These are phyloP conservation scores for Leccinum barrowsii DNA, from an alignment of 768 basidiomycete genomes.

Conservation along the genomic window DNA sequence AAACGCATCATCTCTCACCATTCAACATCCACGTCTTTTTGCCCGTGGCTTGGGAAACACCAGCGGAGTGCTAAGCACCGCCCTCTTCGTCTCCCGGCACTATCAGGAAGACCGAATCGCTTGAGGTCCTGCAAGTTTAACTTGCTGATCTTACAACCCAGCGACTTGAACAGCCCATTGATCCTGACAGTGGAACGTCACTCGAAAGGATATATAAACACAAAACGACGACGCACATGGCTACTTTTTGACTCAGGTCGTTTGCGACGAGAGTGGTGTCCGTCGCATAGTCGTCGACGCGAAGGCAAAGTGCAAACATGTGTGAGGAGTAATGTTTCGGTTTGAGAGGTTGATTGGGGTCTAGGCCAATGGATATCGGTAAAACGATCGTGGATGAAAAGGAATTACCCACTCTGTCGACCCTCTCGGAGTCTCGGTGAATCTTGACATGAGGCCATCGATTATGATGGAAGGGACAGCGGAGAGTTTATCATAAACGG, in stretches of 20 bases:
- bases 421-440: slow-evolving; percentile 72
- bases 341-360: slow-evolving; percentile 58
- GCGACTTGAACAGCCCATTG: slow-evolving; percentile 67
- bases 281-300: slow-evolving; percentile 71
- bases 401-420: slow-evolving; percentile 51
- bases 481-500: slow-evolving; percentile 53
- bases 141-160: slow-evolving; percentile 72
- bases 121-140: slow-evolving; percentile 62
- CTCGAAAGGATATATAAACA: background rate
- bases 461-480: slow-evolving; percentile 60
- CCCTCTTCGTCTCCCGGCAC: slow-evolving; percentile 65
- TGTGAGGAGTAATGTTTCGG: slow-evolving; percentile 72
- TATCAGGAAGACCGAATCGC: slow-evolving; percentile 62
- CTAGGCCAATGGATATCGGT: slow-evolving; percentile 23
- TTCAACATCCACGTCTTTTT: slow-evolving; percentile 29
- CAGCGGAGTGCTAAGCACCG: slow-evolving; percentile 71
- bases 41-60: slow-evolving; percentile 69
- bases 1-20: background rate
- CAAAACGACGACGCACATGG: slow-evolving; percentile 51
- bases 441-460: slow-evolving; percentile 73
- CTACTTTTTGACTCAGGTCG: slow-evolving; percentile 64
- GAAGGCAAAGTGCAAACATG: slow-evolving; percentile 78
- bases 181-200: slow-evolving; percentile 39
- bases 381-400: background rate
- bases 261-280: slow-evolving; percentile 65